Percentiles rank a stretch among this genome's conserved stretches.
Conservation (phyloP, 768 basidiomycete species). For the Russula griseocarnosa region DNA sequence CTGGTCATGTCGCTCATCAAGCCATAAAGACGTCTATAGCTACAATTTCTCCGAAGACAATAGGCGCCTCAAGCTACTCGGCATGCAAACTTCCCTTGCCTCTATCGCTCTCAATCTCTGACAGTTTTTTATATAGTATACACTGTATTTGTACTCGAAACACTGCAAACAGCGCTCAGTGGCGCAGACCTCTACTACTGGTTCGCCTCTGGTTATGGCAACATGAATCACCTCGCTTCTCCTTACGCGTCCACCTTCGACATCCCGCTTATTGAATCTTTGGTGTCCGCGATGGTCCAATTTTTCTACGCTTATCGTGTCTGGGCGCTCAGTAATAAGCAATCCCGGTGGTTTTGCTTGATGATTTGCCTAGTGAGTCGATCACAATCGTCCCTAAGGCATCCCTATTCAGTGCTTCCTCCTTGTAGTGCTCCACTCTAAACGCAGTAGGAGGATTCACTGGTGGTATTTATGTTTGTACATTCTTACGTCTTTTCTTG, state of each 20-base stretch:
- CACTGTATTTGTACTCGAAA: slow-evolving; percentile 31
- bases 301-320: slow-evolving; percentile 13
- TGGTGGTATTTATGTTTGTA: slow-evolving; percentile 5
- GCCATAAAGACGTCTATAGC: slow-evolving; percentile 17
- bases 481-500: background rate
- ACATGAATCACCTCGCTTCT: slow-evolving; percentile 28
- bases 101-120: background rate
- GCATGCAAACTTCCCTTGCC: background rate
- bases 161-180: slow-evolving; percentile 30
- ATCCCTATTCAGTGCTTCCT: background rate
- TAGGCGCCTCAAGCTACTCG: slow-evolving; percentile 3
- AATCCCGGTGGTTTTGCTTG: background rate
- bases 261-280: slow-evolving; percentile 1
- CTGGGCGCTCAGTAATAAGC: background rate
- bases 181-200: slow-evolving; percentile 33
- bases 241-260: slow-evolving; percentile 28
- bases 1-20: background rate
- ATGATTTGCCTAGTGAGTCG: slow-evolving; percentile 10
- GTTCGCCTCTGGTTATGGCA: slow-evolving; percentile 33
- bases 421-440: background rate
- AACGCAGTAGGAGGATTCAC: slow-evolving; percentile 4
- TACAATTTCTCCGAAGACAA: slow-evolving; percentile 13
- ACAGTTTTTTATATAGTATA: slow-evolving; percentile 28
- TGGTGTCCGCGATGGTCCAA: slow-evolving; percentile 11
- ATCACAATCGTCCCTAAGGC: background rate